phyloP scores from a whole-genome alignment of 2,329 filamentous ascomycete species.

The Aspergillus aculeatinus region DNA sequence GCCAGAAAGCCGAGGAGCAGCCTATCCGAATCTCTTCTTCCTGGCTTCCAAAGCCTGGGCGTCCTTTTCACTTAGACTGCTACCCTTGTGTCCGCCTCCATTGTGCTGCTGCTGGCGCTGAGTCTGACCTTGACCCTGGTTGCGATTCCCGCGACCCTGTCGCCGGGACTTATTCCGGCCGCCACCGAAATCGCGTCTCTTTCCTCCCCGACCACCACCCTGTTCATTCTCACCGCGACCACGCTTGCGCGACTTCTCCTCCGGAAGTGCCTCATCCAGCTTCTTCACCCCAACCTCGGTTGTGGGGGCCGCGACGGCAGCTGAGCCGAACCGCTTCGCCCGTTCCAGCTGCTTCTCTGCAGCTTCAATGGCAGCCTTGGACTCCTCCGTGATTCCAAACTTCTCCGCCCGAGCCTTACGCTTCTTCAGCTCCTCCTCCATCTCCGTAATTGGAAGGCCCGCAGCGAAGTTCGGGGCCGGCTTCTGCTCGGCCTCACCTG shows the following conservation, averaged over 20 bases:
- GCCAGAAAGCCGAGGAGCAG: conserved; percentile 17
- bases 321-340: conserved; percentile 48
- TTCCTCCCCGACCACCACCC: conserved; percentile 41
- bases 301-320: conserved; percentile 17
- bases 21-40: conserved; percentile 48
- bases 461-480: conserved; percentile 41
- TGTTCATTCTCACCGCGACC: conserved; percentile 38
- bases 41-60: conserved; percentile 46
- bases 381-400: conserved; percentile 47
- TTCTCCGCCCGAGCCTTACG: conserved; percentile 51
- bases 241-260: conserved; percentile 44
- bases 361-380: conserved; percentile 39
- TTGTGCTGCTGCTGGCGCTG: conserved; percentile 17
- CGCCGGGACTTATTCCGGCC: conserved; percentile 33
- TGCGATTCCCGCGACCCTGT: conserved; percentile 22
- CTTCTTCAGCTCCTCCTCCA: conserved; percentile 49
- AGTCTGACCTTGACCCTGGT: conserved; percentile 21
- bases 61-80: conserved; percentile 43
- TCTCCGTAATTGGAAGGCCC: conserved; percentile 43
- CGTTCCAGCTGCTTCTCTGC: conserved; percentile 47
- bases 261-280: conserved; percentile 47
- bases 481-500: conserved; percentile 30
- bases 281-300: conserved; percentile 35
- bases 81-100: conserved; percentile 18
- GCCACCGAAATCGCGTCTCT: conserved; percentile 38